phyloP scores from a whole-genome alignment of 345 rosid genomes.

The Eucalyptus regnans region DNA sequence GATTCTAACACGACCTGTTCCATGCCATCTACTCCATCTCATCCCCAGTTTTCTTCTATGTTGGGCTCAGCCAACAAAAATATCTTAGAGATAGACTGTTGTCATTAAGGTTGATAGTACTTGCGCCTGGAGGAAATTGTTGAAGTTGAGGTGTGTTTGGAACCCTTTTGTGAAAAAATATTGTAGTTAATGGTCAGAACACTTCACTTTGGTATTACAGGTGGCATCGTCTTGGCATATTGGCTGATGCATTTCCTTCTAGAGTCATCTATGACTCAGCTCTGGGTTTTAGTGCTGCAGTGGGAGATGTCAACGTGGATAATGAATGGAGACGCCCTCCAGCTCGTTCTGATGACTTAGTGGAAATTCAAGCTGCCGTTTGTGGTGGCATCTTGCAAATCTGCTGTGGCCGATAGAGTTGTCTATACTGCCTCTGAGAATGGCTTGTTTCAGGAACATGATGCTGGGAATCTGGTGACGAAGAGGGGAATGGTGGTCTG shows the following conservation, averaged over 20 bases:
- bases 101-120: background rate
- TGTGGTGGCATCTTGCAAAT: background rate
- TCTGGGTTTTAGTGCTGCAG: background rate
- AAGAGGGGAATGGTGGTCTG: background rate
- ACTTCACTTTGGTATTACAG: background rate
- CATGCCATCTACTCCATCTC: background rate
- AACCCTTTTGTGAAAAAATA: background rate
- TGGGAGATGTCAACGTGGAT: background rate
- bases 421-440: background rate
- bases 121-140: background rate
- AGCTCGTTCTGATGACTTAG: background rate
- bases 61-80: background rate
- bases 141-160: background rate
- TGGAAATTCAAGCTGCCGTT: background rate
- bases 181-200: background rate
- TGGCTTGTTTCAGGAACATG: background rate
- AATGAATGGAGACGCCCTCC: background rate
- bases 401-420: background rate
- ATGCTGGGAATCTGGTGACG: background rate
- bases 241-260: background rate
- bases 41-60: background rate
- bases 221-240: background rate
- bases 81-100: background rate
- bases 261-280: background rate
- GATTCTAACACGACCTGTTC: slow-evolving; percentile 16